These are phyloP conservation scores for Amanita phalloides DNA, from an alignment of 768 basidiomycete genomes.

Conservation along the genomic window DNA sequence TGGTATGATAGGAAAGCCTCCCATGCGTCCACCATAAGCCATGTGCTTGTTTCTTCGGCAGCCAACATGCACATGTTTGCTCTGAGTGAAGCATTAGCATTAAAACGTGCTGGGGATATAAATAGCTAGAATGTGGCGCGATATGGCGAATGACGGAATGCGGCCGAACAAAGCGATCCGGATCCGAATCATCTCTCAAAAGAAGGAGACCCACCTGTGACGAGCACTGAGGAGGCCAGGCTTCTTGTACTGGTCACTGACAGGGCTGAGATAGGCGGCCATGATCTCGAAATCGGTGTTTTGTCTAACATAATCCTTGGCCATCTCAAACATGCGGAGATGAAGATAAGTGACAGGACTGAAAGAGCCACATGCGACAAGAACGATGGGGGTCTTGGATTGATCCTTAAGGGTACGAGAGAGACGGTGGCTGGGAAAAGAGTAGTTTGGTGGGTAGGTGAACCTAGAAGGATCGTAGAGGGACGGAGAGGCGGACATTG, in stretches of 20 bases:
- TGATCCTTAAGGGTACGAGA: constrained; percentile 43
- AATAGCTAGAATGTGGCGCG: not conserved
- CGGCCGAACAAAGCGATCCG: not conserved
- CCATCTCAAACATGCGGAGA: constrained; percentile 99
- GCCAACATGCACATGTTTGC: constrained; percentile 85
- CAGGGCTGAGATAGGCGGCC: constrained; percentile 93
- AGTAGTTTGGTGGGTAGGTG: constrained; percentile 55
- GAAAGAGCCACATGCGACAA: constrained; percentile 97
- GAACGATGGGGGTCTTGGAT: constrained; percentile 75
- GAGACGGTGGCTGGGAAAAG: constrained; percentile 61
- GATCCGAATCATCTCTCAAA: not conserved
- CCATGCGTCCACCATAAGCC: constrained; percentile 98
- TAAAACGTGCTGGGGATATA: constrained; percentile 6
- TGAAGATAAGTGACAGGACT: constrained; percentile 97
- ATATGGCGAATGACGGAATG: not conserved
- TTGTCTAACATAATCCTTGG: constrained; percentile 88
- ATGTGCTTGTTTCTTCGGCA: constrained; percentile 80
- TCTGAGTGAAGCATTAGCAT: constrained; percentile 27
- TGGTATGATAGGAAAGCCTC: constrained; percentile 94
- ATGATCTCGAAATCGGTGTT: constrained; percentile 91
- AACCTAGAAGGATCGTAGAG: constrained; percentile 32
- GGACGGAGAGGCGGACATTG: constrained; percentile 14
- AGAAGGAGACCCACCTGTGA: constrained; percentile 63
- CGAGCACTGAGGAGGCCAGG: constrained; percentile 79
- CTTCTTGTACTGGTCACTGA: constrained; percentile 95